These are phyloP conservation scores for Xerocomellus amylosporus DNA, from an alignment of 768 basidiomycete genomes.

Conservation along the genomic window DNA sequence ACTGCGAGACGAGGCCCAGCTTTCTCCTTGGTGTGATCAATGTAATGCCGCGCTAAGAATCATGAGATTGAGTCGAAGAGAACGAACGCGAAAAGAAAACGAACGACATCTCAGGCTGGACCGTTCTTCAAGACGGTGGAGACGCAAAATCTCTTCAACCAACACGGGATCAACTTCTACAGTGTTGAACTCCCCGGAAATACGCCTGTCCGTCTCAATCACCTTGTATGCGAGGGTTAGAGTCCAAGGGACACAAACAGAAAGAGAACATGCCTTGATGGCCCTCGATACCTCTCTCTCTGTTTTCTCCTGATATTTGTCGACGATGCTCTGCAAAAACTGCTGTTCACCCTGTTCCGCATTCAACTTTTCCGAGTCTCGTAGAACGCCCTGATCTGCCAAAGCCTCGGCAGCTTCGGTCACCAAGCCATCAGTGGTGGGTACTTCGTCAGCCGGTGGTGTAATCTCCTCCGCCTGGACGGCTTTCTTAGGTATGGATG, in stretches of 20 bases:
- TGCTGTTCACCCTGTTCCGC: constrained; percentile 48
- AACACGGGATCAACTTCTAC: constrained; percentile 62
- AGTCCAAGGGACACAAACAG: neutral
- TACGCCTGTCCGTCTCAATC: constrained; percentile 79
- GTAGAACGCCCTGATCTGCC: constrained; percentile 10
- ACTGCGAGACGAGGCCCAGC: constrained; percentile 65
- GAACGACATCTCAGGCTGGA: constrained; percentile 33
- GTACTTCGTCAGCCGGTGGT: constrained; percentile 7
- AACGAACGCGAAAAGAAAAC: neutral
- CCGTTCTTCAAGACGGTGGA: constrained; percentile 39
- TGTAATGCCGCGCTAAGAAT: constrained; percentile 6
- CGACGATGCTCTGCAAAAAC: constrained; percentile 68
- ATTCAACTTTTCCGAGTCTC: constrained; percentile 30
- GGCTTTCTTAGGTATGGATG: constrained; percentile 77
- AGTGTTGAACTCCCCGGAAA: constrained; percentile 57
- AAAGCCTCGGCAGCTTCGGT: constrained; percentile 6
- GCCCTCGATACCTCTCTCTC: constrained; percentile 78
- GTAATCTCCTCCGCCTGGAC: constrained; percentile 31
- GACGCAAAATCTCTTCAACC: constrained; percentile 56
- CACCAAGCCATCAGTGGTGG: constrained; percentile 1
- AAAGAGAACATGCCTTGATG: constrained; percentile 53
- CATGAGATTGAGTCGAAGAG: neutral
- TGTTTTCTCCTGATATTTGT: constrained; percentile 81
- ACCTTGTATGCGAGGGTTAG: constrained; percentile 35
- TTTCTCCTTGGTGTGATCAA: constrained; percentile 70